Conservation (phyloP, 257 asterid genomes). For the Verbascum thapsus region DNA sequence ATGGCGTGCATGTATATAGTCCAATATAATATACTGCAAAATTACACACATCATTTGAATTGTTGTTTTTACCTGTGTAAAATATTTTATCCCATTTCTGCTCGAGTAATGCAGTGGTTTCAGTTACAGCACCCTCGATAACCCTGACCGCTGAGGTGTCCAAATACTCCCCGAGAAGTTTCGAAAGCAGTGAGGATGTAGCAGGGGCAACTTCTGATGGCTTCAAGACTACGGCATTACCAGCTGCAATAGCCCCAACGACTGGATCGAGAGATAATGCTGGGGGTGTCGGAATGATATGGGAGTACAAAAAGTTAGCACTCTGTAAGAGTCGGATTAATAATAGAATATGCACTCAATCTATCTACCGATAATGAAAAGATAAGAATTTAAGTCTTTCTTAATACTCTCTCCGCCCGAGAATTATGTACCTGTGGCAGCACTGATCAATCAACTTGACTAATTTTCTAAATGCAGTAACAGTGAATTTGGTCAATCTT, state of each 20-base stretch:
- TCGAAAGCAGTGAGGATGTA: slow-evolving; percentile 59
- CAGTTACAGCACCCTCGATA: slow-evolving; percentile 63
- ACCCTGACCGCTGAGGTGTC: slow-evolving; percentile 76
- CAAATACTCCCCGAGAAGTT: slow-evolving; percentile 65
- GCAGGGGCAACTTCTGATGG: slow-evolving; percentile 66
- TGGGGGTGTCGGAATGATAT: neutral
- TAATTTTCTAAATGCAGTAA: neutral
- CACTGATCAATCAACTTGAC: no score
- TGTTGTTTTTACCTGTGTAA: slow-evolving; percentile 53
- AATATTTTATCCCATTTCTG: slow-evolving; percentile 84
- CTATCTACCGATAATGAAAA: no score
- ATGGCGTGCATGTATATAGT: no score
- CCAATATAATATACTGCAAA: neutral
- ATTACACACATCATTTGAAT: neutral
- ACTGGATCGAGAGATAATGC: slow-evolving; percentile 78
- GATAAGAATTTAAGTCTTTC: neutral
- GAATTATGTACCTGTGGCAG: neutral
- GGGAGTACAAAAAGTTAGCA: neutral
- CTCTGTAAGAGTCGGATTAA: neutral
- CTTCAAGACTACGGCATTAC: slow-evolving; percentile 81
- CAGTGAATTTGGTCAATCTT: neutral
- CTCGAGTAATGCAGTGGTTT: slow-evolving; percentile 63
- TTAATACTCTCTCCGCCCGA: neutral
- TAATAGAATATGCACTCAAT: neutral
- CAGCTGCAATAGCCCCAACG: slow-evolving; percentile 93